Percentiles rank a stretch among this genome's conserved stretches.
These are phyloP conservation scores for Thelonectria rubi DNA, from an alignment of 2,329 filamentous ascomycete genomes.

Conservation along the genomic window DNA sequence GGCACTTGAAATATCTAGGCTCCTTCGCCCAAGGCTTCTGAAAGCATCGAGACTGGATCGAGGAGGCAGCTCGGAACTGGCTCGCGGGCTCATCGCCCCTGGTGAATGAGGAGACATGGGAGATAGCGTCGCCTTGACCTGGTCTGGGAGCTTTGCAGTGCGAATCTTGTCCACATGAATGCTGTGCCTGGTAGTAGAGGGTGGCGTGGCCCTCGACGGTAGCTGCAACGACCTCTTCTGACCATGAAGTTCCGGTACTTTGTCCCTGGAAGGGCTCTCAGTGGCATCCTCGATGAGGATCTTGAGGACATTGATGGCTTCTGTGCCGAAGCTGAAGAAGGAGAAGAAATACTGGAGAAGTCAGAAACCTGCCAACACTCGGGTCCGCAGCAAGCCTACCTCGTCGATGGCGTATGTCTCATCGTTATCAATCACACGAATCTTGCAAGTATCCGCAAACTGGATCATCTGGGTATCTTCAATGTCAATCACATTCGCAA, in stretches of 20 bases:
- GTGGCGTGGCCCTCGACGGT: slow-evolving; percentile 32
- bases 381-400: slow-evolving; percentile 56
- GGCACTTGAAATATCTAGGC: slow-evolving; percentile 60
- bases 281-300: slow-evolving; percentile 74
- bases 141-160: slow-evolving; percentile 59
- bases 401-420: slow-evolving; percentile 97
- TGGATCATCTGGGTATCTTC: slow-evolving; percentile 92
- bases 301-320: slow-evolving; percentile 82
- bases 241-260: slow-evolving; percentile 30
- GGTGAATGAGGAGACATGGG: slow-evolving; percentile 58
- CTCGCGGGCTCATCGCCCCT: slow-evolving; percentile 60
- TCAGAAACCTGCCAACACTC: slow-evolving; percentile 14
- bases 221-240: slow-evolving; percentile 29
- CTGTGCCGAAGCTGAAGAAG: slow-evolving; percentile 86
- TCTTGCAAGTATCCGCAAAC: slow-evolving; percentile 92
- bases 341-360: slow-evolving; percentile 87
- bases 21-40: slow-evolving; percentile 58
- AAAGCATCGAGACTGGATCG: slow-evolving; percentile 65
- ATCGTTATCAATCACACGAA: slow-evolving; percentile 90
- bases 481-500: slow-evolving; percentile 89
- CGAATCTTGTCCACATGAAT: slow-evolving; percentile 45
- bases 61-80: slow-evolving; percentile 60
- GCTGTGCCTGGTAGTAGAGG: slow-evolving; percentile 43
- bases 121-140: slow-evolving; percentile 69
- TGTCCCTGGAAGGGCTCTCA: slow-evolving; percentile 45